Base-by-base conservation (phyloP, 1,139 yeast species). In the Arxiozyma telluris region DNA sequence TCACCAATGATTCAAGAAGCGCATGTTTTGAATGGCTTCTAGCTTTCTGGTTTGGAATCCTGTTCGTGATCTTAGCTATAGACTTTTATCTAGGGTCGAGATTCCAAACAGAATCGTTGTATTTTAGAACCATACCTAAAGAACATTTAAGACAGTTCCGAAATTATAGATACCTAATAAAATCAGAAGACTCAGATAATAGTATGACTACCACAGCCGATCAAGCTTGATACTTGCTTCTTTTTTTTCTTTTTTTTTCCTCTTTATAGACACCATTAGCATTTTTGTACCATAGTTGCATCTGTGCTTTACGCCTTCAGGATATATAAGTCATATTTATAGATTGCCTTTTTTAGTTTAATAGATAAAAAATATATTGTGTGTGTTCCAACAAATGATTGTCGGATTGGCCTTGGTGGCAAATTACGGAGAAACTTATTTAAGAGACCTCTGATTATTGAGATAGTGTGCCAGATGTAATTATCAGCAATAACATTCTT, bases 1-100 rank as follows among this genome's bases (percentile, higher is more conserved):
- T 73, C 53, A 71, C 76, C 1, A 76, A 73, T 44, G 56, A 72
- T 12, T 71, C 75, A 43, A 70, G 75, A 18, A 71, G 77, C 25
- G 87, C 81, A 3, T 72, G 73, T 18, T 83, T 86, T 67, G 98
- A 91, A 69, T 91, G 98, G 97, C 65, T 81, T 9, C 71, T 90
- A 49, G 83, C 91, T 8, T 91, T 84, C 71, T 84, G 88, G 82
- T 90, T 87, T 66, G 94, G 96, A 11, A 66, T 84, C 43, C 75
- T 87, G 58, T 78, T 84, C 62, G 67, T 85, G 11, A 72, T 84
- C 58, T 78, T 93, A 71, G 73, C 85, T 2, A 76, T 81, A 60
- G 97, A 91, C 66, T 76, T 90, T 62, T 77, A 78, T 64, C 87
- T 91, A 0, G 82, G 86, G 39, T 81, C 69, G 1, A 61, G 69